Evolutionary conservation across 108 stramenopile genomes (phyloP).

Genomic region (Cyclotella kingstonii): DNA sequence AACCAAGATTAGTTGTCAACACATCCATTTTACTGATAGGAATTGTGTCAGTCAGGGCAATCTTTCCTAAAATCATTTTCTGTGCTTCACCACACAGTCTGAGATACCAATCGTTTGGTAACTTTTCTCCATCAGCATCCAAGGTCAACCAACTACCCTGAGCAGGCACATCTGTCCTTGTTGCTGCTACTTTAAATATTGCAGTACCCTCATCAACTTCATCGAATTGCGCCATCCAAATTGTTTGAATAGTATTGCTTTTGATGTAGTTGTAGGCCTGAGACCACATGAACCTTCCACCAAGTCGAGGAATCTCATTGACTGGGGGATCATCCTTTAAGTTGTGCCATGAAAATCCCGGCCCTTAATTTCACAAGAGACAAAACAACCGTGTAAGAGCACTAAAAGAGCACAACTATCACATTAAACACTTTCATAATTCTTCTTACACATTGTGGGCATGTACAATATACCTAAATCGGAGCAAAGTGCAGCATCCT

Average conservation of each 20-base stretch:
- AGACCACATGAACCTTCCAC: constrained; percentile 44
- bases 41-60: constrained; percentile 7
- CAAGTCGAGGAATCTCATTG: constrained; percentile 35
- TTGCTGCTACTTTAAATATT: constrained; percentile 39
- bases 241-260: constrained; percentile 11
- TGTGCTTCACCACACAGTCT: constrained; percentile 37
- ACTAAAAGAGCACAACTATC: too few relatives aligned
- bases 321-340: constrained; percentile 13
- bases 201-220: constrained; percentile 53
- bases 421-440: too few relatives aligned
- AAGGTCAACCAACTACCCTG: constrained; percentile 33
- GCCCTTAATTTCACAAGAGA: constrained; percentile 4
- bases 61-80: constrained; percentile 19
- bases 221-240: constrained; percentile 50
- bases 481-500: constrained; percentile 36
- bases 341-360: constrained; percentile 45
- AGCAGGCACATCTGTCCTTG: constrained; percentile 10
- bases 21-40: too few relatives aligned
- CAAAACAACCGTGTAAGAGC: background rate
- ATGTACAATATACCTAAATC: constrained; percentile 32
- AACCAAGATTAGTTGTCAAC: too few relatives aligned
- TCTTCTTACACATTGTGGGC: constrained; percentile 39
- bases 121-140: constrained; percentile 27
- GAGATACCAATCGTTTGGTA: constrained; percentile 50
- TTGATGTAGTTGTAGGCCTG: constrained; percentile 24